Conservation (phyloP, 2,329 filamentous ascomycete species). For the Talaromyces amestolkiae region DNA sequence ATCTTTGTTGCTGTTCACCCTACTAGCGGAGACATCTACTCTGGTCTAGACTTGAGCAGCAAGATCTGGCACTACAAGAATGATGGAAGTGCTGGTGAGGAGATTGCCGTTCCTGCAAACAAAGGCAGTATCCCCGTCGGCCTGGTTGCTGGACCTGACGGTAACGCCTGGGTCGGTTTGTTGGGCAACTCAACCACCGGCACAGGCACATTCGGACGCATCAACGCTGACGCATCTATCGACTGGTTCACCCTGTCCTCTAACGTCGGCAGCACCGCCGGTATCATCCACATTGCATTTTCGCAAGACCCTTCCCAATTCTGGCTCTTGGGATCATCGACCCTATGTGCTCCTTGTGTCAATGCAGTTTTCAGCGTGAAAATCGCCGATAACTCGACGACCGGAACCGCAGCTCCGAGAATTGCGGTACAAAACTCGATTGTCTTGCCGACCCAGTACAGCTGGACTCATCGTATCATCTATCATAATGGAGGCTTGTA, state of each 20-base stretch:
- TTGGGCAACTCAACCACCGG: not conserved
- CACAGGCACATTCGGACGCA: not conserved
- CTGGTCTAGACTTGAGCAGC: conserved; percentile 6
- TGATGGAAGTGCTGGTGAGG: not conserved
- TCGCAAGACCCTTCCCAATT: not conserved
- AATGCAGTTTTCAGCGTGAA: not conserved
- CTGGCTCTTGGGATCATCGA: not conserved
- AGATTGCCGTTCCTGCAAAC: not conserved
- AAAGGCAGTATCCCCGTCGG: not conserved
- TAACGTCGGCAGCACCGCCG: not conserved
- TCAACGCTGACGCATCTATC: not conserved
- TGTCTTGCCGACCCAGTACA: conserved; percentile 4
- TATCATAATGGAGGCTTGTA: conserved; percentile 5
- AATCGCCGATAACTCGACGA: not conserved
- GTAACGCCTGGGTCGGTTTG: not conserved
- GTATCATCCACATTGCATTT: not conserved
- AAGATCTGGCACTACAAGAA: conserved; percentile 13
- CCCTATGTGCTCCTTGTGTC: not conserved
- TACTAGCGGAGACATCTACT: conserved; percentile 6
- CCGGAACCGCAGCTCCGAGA: not conserved
- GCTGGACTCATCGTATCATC: conserved; percentile 10
- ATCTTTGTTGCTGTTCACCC: conserved; percentile 6
- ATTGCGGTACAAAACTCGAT: conserved; percentile 4
- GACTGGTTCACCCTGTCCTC: not conserved
- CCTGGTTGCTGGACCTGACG: not conserved